A percentile compares a stretch with the other conserved stretches of the same genome.
phyloP scores from a whole-genome alignment of 1,139 yeast genomes.

The Kodamaea ohmeri region DNA sequence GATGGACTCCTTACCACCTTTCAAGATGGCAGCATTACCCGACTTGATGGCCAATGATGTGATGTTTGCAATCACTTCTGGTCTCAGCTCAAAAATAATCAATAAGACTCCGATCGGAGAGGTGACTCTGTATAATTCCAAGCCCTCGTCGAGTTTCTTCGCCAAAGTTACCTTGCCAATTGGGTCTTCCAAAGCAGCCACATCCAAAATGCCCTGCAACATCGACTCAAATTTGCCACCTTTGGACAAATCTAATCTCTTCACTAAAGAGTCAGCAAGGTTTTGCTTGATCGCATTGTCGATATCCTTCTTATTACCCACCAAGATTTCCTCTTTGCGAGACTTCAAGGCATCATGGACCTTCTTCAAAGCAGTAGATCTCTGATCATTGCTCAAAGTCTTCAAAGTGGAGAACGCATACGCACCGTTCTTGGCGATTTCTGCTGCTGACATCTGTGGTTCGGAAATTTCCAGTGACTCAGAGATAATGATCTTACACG shows the following conservation, averaged over 20 bases:
- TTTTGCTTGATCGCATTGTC: constrained; percentile 58
- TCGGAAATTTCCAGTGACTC: constrained; percentile 1
- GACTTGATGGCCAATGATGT: constrained; percentile 94
- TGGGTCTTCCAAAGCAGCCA: constrained; percentile 84
- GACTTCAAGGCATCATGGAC: constrained; percentile 67
- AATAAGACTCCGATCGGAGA: constrained; percentile 94
- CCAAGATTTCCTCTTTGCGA: constrained; percentile 58
- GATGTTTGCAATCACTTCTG: constrained; percentile 97
- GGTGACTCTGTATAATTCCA: constrained; percentile 76
- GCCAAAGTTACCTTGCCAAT: constrained; percentile 83
- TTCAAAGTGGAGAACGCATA: constrained; percentile 76
- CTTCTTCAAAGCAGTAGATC: constrained; percentile 68
- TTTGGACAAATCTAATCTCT: constrained; percentile 76
- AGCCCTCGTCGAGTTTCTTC: constrained; percentile 79
- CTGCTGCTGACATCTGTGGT: constrained; percentile 45
- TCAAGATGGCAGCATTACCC: constrained; percentile 91
- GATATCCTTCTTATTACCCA: constrained; percentile 75
- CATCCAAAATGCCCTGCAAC: constrained; percentile 94
- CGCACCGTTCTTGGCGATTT: constrained; percentile 77
- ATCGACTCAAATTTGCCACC: constrained; percentile 87
- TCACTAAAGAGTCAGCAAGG: constrained; percentile 67
- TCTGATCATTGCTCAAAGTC: constrained; percentile 66
- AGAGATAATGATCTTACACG: too few relatives aligned
- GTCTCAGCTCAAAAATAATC: constrained; percentile 93
- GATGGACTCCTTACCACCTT: constrained; percentile 93